These are phyloP conservation scores for Microsporum canis DNA, from an alignment of 2,329 filamentous ascomycete genomes.

Conservation along the genomic window DNA sequence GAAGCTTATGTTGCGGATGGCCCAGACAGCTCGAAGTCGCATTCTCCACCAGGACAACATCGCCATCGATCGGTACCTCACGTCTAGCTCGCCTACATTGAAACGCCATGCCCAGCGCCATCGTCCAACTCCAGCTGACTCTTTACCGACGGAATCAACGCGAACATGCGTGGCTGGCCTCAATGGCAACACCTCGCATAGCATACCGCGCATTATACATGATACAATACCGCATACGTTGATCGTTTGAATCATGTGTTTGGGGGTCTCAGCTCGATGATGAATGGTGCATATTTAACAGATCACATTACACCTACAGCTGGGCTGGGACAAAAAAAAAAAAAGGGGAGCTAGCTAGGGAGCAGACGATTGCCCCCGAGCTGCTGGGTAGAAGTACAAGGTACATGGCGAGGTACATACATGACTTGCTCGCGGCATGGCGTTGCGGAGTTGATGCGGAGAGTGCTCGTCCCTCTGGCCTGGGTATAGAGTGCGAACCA, in stretches of 20 bases:
- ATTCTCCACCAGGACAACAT: background rate
- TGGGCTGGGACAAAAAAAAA: background rate
- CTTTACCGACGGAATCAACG: background rate
- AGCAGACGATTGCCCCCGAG: background rate
- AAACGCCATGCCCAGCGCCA: background rate
- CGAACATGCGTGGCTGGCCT: background rate
- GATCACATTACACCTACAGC: constrained; percentile 2
- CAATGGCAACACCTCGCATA: background rate
- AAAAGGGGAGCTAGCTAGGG: background rate
- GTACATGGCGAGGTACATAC: background rate
- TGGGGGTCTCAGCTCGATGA: background rate
- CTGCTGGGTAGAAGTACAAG: background rate
- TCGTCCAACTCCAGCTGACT: background rate
- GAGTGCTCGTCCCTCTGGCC: background rate
- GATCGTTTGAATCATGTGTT: background rate
- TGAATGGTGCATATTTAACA: background rate
- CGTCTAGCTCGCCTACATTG: background rate
- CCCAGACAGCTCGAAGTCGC: background rate
- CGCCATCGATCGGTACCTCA: background rate
- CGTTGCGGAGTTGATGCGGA: background rate
- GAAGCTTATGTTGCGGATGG: background rate
- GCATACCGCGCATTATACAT: background rate
- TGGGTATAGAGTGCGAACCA: no score
- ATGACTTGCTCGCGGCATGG: no score
- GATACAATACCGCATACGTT: background rate